Evolutionary conservation across 257 asterid genomes (phyloP), one percentile per base, ranked within the genome.

Genomic region (Solanum neorickii): DNA sequence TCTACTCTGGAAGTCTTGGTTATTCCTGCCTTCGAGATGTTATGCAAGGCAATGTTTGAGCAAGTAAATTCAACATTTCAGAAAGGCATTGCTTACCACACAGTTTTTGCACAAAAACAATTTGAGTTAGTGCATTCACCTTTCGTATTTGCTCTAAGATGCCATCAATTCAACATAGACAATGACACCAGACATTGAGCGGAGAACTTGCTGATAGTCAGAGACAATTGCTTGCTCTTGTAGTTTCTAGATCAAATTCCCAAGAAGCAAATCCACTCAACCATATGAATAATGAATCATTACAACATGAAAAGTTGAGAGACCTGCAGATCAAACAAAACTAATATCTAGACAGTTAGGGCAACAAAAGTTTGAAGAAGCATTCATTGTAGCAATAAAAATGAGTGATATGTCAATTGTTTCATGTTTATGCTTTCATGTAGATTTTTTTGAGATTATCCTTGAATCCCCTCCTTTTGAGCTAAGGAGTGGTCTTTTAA

Each of bases 381-480:
- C 98, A 75, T 97, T 95, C 91, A 95, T 95, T 68, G 49, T 91
- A 84, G 98, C 99, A 65, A 87, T 96, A 89, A 98, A 95, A 87
- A 94, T 94, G 90, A 95, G 96, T 88, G 99, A 96, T 83, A 96
- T 96, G 62, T 89, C 87, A 59, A 94, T 95, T 9, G 98, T 96
- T 14, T 96, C 98, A 23, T 96, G 99, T 98, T 70, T 96, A 85
- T 96, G 99, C 93, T 82, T 96, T 92, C 99, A 95, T 98, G 99
- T 96, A 92, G 99, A 97, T 89, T 91, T 97, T 83, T 92, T 89
- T 5, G 90, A 93, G n/a, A 90, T 97, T 21, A 92, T 87, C 94
- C 2, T 86, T 82, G 96, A 94, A 88, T 88, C 99, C 99, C 10
- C 90, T 94, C 4, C 98, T 98, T 12, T 86, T 97, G 91, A 94